Evolutionary conservation across 345 rosid genomes (phyloP).

Genomic region (Isatis tinctoria): DNA sequence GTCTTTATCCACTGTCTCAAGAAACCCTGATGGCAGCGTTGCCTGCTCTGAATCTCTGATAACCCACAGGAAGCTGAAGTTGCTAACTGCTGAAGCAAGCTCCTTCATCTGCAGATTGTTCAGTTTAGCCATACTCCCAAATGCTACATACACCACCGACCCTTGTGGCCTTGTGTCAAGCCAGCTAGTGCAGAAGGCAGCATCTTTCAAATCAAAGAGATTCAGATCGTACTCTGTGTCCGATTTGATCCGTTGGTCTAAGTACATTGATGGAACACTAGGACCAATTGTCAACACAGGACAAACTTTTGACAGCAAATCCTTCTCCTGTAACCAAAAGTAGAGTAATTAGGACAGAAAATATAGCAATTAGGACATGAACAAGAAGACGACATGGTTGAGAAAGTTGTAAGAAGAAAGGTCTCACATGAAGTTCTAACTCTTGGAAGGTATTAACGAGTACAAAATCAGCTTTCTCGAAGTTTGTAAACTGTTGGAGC

Average conservation of each 20-base stretch:
- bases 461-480: slow-evolving; percentile 40
- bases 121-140: slow-evolving; percentile 53
- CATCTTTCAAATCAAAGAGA: slow-evolving; percentile 28
- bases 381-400: neutral
- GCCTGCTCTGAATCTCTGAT: slow-evolving; percentile 42
- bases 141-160: slow-evolving; percentile 63
- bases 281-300: slow-evolving; percentile 53
- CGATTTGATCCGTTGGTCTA: slow-evolving; percentile 41
- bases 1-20: slow-evolving; percentile 23
- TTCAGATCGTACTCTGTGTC: slow-evolving; percentile 46
- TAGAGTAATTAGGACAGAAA: neutral
- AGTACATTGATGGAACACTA: slow-evolving; percentile 54
- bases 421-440: slow-evolving; percentile 36
- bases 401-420: neutral
- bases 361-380: neutral
- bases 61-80: slow-evolving; percentile 51
- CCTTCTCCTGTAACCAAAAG: slow-evolving; percentile 37
- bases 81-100: slow-evolving; percentile 43
- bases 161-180: slow-evolving; percentile 39
- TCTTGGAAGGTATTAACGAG: slow-evolving; percentile 47
- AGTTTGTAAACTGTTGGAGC: slow-evolving; percentile 43
- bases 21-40: slow-evolving; percentile 37
- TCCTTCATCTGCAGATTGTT: slow-evolving; percentile 45
- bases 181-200: slow-evolving; percentile 39
- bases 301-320: slow-evolving; percentile 40